phyloP scores from a whole-genome alignment of 164 flowering plant genomes.

The Stephania cephalantha region DNA sequence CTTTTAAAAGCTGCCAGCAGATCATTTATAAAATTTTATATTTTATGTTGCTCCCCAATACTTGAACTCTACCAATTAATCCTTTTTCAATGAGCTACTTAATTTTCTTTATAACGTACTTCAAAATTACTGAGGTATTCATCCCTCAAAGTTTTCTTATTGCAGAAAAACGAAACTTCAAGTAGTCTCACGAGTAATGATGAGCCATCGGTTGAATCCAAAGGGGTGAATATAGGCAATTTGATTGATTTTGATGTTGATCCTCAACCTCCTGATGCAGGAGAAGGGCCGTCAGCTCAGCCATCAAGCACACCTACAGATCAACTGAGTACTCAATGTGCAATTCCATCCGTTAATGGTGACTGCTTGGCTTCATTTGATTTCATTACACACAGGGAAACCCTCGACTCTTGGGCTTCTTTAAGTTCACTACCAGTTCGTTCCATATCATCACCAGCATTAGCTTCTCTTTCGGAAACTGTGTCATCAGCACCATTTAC shows the following conservation, averaged over 20 bases:
- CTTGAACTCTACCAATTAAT: not conserved
- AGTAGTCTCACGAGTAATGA: not conserved
- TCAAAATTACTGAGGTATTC: not conserved
- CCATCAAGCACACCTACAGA: not conserved
- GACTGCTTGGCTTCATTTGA: conserved; percentile 1
- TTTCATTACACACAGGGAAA: not conserved
- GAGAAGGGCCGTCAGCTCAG: not conserved
- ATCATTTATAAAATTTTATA: not conserved
- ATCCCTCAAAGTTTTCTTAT: not conserved
- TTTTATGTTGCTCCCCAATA: not conserved
- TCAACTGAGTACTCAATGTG: not conserved
- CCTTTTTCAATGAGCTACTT: not conserved
- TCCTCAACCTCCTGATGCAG: not conserved
- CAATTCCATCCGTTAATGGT: not conserved
- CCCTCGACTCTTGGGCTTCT: not conserved
- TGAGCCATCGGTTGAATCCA: not conserved
- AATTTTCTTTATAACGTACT: too few relatives aligned
- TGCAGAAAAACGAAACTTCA: not conserved
- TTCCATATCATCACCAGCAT: not conserved
- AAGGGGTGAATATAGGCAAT: not conserved
- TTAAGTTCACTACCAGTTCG: not conserved
- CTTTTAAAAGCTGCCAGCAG: not conserved
- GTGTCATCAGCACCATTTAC: not conserved
- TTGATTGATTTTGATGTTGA: not conserved
- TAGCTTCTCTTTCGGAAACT: not conserved